Evolutionary conservation across 768 basidiomycete species (phyloP).

Genomic region (Peribolospora baueri): DNA sequence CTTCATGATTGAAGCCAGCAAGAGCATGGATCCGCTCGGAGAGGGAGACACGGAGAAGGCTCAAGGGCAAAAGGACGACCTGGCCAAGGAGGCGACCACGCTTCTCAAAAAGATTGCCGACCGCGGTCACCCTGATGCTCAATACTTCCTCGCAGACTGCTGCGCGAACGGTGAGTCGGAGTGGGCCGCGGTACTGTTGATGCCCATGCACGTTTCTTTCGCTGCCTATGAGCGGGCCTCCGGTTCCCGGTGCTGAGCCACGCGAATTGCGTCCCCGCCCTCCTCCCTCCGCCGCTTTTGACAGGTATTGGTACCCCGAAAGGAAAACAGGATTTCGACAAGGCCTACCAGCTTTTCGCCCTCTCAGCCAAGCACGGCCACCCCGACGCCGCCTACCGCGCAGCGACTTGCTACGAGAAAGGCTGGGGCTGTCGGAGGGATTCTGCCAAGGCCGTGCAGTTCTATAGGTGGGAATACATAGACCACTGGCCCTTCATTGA

Average conservation of each 20-base stretch:
- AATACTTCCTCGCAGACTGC: constrained; percentile 95
- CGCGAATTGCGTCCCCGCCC: too few species aligned
- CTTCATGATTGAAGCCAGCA: constrained; percentile 94
- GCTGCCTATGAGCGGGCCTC: too few species aligned
- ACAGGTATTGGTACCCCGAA: background rate
- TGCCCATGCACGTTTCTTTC: too few species aligned
- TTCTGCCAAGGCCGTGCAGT: constrained; percentile 67
- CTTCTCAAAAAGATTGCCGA: constrained; percentile 80
- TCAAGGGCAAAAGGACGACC: background rate
- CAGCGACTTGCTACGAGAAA: constrained; percentile 94
- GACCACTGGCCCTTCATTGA: background rate
- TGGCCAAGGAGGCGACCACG: constrained; percentile 45
- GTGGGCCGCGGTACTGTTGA: too few species aligned
- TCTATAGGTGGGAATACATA: constrained; percentile 32
- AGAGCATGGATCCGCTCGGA: constrained; percentile 29
- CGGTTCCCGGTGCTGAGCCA: too few species aligned
- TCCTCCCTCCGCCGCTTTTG: too few species aligned
- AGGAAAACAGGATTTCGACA: constrained; percentile 83
- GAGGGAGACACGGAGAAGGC: constrained; percentile 38
- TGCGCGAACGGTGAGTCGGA: constrained; percentile 54
- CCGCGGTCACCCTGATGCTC: constrained; percentile 75
- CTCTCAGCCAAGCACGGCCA: constrained; percentile 93
- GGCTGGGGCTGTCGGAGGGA: constrained; percentile 95
- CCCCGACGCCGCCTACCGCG: constrained; percentile 79
- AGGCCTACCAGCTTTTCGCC: constrained; percentile 84